Conservation (phyloP, 75 land plant genomes). For the Picea sitchensis region DNA sequence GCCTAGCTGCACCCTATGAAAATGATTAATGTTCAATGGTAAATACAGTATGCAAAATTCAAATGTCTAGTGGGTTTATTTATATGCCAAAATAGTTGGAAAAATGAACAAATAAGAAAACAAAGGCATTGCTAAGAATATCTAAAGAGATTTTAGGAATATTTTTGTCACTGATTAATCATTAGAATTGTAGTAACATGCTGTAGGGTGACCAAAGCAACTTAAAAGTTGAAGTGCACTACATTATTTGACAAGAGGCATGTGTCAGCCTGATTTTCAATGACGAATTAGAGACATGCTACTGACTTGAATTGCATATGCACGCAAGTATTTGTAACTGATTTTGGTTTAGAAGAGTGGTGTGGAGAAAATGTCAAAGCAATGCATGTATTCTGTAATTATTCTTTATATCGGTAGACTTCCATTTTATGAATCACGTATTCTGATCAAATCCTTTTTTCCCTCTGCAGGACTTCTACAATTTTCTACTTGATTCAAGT, state of each 20-base stretch:
- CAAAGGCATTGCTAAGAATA: not conserved
- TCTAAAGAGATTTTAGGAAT: not conserved
- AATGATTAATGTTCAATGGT: too few species aligned
- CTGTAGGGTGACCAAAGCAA: too few species aligned
- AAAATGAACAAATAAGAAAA: not conserved
- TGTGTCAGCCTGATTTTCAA: not conserved
- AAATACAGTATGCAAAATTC: too few species aligned
- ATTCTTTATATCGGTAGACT: not conserved
- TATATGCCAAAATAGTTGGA: too few species aligned
- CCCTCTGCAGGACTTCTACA: constrained; percentile 65
- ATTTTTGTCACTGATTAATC: too few species aligned
- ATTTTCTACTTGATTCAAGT: constrained; percentile 46
- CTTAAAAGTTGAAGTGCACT: too few species aligned
- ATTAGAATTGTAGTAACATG: too few species aligned
- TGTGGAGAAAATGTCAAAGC: too few species aligned
- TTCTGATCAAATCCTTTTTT: not conserved
- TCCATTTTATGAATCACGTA: not conserved
- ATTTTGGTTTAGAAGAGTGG: too few species aligned
- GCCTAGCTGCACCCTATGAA: too few species aligned
- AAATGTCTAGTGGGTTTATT: too few species aligned
- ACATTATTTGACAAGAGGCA: not conserved
- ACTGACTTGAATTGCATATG: not conserved
- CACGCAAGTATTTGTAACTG: not conserved
- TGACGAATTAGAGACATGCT: not conserved
- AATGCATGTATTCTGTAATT: not conserved